Conservation (phyloP, 768 basidiomycete genomes). For the Boletus sp. region DNA sequence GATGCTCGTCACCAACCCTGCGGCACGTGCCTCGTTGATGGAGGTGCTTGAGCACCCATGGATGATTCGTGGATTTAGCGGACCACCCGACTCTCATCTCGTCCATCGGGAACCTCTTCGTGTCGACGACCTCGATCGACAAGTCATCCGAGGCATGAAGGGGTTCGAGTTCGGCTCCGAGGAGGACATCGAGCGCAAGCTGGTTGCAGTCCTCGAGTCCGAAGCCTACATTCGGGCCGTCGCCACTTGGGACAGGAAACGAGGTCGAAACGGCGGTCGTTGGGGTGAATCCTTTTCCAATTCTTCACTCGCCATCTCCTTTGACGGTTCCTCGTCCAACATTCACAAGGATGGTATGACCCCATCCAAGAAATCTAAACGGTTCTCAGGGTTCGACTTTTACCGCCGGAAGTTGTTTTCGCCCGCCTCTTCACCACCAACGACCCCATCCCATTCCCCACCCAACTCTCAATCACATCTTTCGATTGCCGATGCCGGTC, state of each 20-base stretch:
- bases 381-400: constrained; percentile 96
- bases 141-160: constrained; percentile 86
- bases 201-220: constrained; percentile 70
- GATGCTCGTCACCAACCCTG: constrained; percentile 96
- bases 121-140: constrained; percentile 81
- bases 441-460: constrained; percentile 59
- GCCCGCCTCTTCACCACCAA: constrained; percentile 45
- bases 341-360: constrained; percentile 42
- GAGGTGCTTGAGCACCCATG: constrained; percentile 90
- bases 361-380: constrained; percentile 63
- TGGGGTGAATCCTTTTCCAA: constrained; percentile 61
- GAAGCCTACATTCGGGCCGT: constrained; percentile 76
- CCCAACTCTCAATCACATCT: constrained; percentile 59
- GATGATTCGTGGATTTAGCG: constrained; percentile 87
- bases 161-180: constrained; percentile 96
- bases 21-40: constrained; percentile 71
- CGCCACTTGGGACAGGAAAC: constrained; percentile 75
- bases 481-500: constrained; percentile 46
- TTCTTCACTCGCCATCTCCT: constrained; percentile 68
- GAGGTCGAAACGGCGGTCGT: constrained; percentile 43
- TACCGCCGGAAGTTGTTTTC: constrained; percentile 87
- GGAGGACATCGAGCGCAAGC: constrained; percentile 77
- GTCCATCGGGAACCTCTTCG: constrained; percentile 88
- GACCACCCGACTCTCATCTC: constrained; percentile 80
- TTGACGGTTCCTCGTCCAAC: constrained; percentile 43